phyloP scores from a whole-genome alignment of 257 asterid species.

The Primulina tabacum region DNA sequence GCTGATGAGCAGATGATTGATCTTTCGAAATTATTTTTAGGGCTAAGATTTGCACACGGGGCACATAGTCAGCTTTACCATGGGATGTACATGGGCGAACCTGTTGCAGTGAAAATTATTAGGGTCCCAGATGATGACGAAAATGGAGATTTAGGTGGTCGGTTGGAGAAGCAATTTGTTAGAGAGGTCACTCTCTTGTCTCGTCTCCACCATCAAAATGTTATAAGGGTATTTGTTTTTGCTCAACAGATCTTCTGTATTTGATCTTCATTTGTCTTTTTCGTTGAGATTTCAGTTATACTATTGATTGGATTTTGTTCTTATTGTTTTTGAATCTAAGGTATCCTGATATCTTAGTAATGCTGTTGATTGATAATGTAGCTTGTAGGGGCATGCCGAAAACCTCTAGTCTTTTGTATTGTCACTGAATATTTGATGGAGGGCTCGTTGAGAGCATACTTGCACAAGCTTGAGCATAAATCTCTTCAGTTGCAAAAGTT shows the following conservation, averaged over 20 bases:
- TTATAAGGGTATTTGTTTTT: slow-evolving; percentile 45
- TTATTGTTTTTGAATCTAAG: background rate
- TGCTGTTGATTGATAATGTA: slow-evolving; percentile 31
- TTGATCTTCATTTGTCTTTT: background rate
- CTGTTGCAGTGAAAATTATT: slow-evolving; percentile 63
- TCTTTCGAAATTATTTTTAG: slow-evolving; percentile 55
- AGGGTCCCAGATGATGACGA: slow-evolving; percentile 67
- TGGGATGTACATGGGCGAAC: slow-evolving; percentile 53
- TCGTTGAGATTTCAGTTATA: background rate
- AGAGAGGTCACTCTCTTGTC: slow-evolving; percentile 67
- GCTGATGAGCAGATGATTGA: slow-evolving; percentile 50
- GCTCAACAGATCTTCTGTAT: background rate
- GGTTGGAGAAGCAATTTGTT: slow-evolving; percentile 59
- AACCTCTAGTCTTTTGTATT: slow-evolving; percentile 58
- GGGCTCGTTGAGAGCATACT: slow-evolving; percentile 62
- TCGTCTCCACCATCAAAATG: slow-evolving; percentile 60
- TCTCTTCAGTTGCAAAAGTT: slow-evolving; percentile 46
- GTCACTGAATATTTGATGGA: slow-evolving; percentile 61
- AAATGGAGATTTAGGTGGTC: slow-evolving; percentile 43
- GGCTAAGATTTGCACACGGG: slow-evolving; percentile 62
- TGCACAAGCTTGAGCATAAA: slow-evolving; percentile 56
- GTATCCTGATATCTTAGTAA: slow-evolving; percentile 16
- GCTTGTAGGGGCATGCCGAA: slow-evolving; percentile 59
- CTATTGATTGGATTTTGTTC: background rate
- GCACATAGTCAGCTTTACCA: slow-evolving; percentile 67